Conservation (phyloP, 2,329 filamentous ascomycete species). For the Aspergillus pseudonomiae region DNA sequence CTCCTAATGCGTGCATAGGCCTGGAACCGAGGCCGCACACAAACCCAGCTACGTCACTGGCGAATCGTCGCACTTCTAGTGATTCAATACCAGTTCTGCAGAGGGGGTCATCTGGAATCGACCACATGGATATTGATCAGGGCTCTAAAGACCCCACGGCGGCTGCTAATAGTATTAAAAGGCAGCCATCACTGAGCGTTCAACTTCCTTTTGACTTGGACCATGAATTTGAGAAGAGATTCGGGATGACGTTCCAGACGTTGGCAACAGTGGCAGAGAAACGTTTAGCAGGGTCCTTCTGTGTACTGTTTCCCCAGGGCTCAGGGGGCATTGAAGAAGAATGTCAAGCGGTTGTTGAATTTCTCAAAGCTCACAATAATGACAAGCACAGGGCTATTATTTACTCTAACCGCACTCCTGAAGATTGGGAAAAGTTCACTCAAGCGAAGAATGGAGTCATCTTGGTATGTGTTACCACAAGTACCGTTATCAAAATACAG, state of each 20-base stretch:
- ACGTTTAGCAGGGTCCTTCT: conserved; percentile 33
- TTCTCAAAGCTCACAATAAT: conserved; percentile 25
- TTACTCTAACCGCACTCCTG: conserved; percentile 32
- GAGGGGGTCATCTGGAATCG: not conserved
- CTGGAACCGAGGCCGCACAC: not conserved
- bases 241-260: conserved; percentile 32
- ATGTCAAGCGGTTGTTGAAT: conserved; percentile 27
- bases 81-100: not conserved
- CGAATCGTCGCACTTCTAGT: not conserved
- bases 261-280: conserved; percentile 29
- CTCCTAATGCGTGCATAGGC: not conserved
- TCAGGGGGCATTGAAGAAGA: conserved; percentile 24
- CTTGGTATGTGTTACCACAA: conserved; percentile 35
- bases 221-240: conserved; percentile 19
- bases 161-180: not conserved
- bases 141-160: not conserved
- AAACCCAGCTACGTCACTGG: not conserved
- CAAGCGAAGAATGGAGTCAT: conserved; percentile 33
- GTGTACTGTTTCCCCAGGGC: conserved; percentile 35
- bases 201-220: conserved; percentile 11
- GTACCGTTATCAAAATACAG: conserved; percentile 5
- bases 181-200: not conserved
- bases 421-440: conserved; percentile 42
- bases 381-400: conserved; percentile 24
- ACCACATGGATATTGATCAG: conserved; percentile 8